Evolutionary conservation across 352 stramenopile genomes (phyloP).

Genomic region (Nothophytophthora sp.): DNA sequence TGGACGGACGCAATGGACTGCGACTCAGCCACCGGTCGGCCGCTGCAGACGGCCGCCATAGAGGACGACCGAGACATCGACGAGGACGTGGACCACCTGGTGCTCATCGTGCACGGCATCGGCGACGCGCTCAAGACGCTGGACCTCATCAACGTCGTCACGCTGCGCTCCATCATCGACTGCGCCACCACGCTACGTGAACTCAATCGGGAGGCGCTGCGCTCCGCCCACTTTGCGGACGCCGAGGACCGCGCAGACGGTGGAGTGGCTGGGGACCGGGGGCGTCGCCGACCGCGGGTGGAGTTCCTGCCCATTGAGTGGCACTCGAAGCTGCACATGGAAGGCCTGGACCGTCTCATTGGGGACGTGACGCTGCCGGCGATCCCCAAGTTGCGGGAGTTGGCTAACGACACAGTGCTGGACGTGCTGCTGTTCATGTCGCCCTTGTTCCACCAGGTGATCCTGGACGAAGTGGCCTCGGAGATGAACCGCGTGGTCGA

Average conservation of each 20-base stretch:
- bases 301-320: conserved; percentile 88
- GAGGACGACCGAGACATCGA: conserved; percentile 78
- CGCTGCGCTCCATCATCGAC: conserved; percentile 82
- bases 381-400: conserved; percentile 91
- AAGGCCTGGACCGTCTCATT: conserved; percentile 68
- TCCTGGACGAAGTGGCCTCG: conserved; percentile 89
- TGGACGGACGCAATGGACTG: conserved; percentile 65
- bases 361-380: conserved; percentile 75
- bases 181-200: conserved; percentile 67
- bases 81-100: conserved; percentile 80
- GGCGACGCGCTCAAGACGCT: conserved; percentile 88
- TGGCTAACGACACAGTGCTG: conserved; percentile 93
- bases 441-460: conserved; percentile 91
- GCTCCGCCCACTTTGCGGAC: conserved; percentile 68
- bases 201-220: conserved; percentile 66
- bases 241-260: conserved; percentile 19
- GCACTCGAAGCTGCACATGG: conserved; percentile 87
- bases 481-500: conserved; percentile 91
- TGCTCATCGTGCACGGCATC: conserved; percentile 90
- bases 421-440: conserved; percentile 95
- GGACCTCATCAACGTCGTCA: conserved; percentile 85
- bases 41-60: conserved; percentile 21
- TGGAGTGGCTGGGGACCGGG: conserved; percentile 7
- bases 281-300: conserved; percentile 31
- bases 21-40: conserved; percentile 24